Evolutionary conservation across 257 asterid species (phyloP).

Genomic region (Fraxinus quadrangulata): DNA sequence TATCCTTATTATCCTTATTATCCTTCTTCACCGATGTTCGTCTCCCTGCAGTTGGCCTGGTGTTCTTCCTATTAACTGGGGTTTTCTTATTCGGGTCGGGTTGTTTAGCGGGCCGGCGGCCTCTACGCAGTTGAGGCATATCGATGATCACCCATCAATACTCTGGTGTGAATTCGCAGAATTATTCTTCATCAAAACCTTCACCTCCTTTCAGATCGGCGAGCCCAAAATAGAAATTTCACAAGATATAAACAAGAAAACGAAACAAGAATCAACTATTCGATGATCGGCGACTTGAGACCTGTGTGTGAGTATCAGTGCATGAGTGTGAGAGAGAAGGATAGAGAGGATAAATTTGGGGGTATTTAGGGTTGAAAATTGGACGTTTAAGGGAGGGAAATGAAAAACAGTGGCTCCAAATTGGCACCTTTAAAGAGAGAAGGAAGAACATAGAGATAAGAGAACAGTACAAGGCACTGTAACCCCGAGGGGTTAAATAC

Average conservation of each 20-base stretch:
- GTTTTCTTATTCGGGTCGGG: slow-evolving; percentile 15
- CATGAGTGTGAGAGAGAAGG: slow-evolving; percentile 3
- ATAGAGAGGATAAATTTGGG: background rate
- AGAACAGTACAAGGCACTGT: too few relatives aligned
- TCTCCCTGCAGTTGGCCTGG: slow-evolving; percentile 16
- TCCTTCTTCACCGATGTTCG: slow-evolving; percentile 1
- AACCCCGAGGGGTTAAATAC: too few relatives aligned
- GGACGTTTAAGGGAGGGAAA: slow-evolving; percentile 21
- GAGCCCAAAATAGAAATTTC: slow-evolving; percentile 15
- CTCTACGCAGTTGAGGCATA: slow-evolving; percentile 61
- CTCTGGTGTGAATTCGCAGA: slow-evolving; percentile 17
- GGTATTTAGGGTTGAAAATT: slow-evolving; percentile 32
- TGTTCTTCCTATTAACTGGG: background rate
- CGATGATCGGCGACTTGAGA: slow-evolving; percentile 16
- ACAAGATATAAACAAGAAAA: background rate
- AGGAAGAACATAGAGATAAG: background rate
- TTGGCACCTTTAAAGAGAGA: background rate
- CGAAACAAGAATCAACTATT: background rate
- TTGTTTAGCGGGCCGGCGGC: slow-evolving; percentile 35
- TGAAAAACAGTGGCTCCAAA: slow-evolving; percentile 20
- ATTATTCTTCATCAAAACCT: slow-evolving; percentile 33
- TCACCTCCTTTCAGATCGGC: slow-evolving; percentile 30
- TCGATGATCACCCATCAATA: slow-evolving; percentile 37
- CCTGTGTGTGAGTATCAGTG: background rate
- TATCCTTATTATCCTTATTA: slow-evolving; percentile 2